Conservation (phyloP, 1,139 yeast species). For the Groenewaldozyma auringiensis region DNA sequence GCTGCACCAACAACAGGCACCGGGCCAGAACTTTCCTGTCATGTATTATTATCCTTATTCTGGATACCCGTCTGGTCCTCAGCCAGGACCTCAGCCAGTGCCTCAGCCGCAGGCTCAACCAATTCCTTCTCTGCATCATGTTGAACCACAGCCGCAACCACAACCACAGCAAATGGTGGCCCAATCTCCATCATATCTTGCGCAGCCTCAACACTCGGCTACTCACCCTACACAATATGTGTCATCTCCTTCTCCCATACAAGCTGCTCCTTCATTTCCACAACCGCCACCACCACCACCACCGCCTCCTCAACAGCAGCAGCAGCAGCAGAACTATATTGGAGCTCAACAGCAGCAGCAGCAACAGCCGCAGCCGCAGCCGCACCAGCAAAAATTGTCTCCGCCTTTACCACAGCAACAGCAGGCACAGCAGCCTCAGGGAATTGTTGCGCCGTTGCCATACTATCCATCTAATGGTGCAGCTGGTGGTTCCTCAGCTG, state of each 20-base stretch:
- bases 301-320: not conserved
- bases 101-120: slow-evolving; percentile 7
- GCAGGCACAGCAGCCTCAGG: not conserved
- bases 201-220: not conserved
- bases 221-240: not conserved
- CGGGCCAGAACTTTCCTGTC: not conserved
- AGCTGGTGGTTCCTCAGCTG: not conserved
- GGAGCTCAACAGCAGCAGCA: slow-evolving; percentile 10
- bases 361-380: slow-evolving; percentile 7
- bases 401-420: slow-evolving; percentile 3
- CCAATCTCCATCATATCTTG: not conserved
- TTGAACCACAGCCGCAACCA: slow-evolving; percentile 13
- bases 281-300: not conserved
- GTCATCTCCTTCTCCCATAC: not conserved
- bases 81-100: not conserved
- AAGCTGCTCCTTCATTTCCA: not conserved
- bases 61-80: not conserved
- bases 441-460: not conserved
- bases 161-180: slow-evolving; percentile 6
- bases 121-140: slow-evolving; percentile 1
- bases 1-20: slow-evolving; percentile 9
- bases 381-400: not conserved
- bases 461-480: not conserved
- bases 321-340: not conserved
- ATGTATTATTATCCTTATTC: not conserved